phyloP scores from a whole-genome alignment of 202 grass and related monocot species.

The Sporobolus alterniflorus region DNA sequence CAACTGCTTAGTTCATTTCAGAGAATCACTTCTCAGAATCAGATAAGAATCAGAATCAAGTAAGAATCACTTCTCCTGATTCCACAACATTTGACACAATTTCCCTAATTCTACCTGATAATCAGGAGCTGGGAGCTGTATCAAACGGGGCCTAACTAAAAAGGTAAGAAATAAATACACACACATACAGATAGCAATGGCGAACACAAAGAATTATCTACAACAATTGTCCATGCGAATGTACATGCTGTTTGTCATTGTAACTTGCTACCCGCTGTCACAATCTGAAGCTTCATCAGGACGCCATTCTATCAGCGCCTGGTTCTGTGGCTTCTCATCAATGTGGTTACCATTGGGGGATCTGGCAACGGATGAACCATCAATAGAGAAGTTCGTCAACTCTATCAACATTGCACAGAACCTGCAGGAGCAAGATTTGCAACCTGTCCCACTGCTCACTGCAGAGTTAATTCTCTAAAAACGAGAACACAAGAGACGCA shows the following conservation, averaged over 20 bases:
- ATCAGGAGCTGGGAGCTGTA: no score
- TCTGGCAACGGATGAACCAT: conserved; percentile 17
- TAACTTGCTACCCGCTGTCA: conserved; percentile 21
- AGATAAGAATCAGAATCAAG: no score
- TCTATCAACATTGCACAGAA: conserved; percentile 60
- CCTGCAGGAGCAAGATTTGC: conserved; percentile 60
- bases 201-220: conserved; percentile 42
- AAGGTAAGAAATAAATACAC: conserved; percentile 23
- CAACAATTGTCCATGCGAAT: conserved; percentile 18
- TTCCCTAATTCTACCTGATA: no score
- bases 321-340: conserved; percentile 29
- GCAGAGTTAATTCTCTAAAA: conserved; percentile 55
- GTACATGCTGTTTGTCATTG: conserved; percentile 11
- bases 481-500: not conserved
- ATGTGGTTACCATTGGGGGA: conserved; percentile 7
- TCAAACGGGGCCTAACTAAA: no score
- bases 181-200: conserved; percentile 46
- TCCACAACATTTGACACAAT: no score
- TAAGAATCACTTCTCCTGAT: no score
- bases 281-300: conserved; percentile 38
- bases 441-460: conserved; percentile 34
- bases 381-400: conserved; percentile 44
- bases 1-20: no score
- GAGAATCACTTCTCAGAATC: no score
- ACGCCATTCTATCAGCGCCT: conserved; percentile 55